A percentile compares a stretch with the other conserved stretches of the same genome.
phyloP scores from a whole-genome alignment of 352 stramenopile genomes.

The Pythium sukuiense region DNA sequence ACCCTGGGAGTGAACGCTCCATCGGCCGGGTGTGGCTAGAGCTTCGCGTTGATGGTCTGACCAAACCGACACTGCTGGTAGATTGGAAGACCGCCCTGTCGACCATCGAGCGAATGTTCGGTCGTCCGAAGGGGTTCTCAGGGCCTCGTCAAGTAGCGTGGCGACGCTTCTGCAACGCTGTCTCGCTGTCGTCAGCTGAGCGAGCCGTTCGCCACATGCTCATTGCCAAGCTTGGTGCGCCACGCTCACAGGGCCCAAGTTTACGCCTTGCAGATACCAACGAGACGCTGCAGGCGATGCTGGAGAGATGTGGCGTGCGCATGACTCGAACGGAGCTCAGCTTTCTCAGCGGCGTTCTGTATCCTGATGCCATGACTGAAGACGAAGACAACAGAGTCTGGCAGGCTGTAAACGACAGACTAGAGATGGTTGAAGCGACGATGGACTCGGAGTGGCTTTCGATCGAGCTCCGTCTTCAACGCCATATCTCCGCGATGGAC shows the following conservation, averaged over 20 bases:
- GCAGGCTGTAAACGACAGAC: neutral
- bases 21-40: neutral
- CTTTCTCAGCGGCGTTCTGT: conserved; percentile 3
- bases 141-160: conserved; percentile 17
- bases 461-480: conserved; percentile 14
- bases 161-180: conserved; percentile 24
- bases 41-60: neutral
- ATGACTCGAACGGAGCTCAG: conserved; percentile 19
- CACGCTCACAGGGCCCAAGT: too few relatives aligned
- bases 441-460: conserved; percentile 19
- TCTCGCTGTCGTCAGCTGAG: conserved; percentile 25
- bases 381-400: neutral
- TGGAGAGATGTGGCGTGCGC: conserved; percentile 1
- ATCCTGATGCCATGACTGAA: neutral
- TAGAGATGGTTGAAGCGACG: conserved; percentile 12
- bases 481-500: neutral
- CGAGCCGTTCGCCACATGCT: conserved; percentile 19
- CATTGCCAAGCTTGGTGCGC: neutral
- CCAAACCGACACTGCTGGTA: neutral
- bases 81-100: neutral
- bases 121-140: neutral
- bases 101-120: neutral
- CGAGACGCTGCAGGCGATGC: neutral
- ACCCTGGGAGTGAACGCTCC: neutral
- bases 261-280: neutral